Percentiles rank a stretch among this genome's conserved stretches.
Conservation (phyloP, 371 early-diverging fungal genomes). For the Dinochytrium kinnereticum region DNA sequence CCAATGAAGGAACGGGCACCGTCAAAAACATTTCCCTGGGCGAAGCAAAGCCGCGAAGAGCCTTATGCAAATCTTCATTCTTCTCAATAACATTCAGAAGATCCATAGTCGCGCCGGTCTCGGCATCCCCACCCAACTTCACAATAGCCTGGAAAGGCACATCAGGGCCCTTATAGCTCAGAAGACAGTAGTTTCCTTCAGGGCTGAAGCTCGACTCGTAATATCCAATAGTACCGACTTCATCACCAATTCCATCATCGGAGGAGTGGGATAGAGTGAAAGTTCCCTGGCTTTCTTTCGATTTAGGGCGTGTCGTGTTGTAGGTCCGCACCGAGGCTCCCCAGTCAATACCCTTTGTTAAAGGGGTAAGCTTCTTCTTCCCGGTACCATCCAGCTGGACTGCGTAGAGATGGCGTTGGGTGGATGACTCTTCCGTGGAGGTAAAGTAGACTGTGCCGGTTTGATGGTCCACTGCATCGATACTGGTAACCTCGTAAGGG, state of each 20-base stretch:
- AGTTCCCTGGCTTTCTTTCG: not conserved
- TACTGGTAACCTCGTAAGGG: constrained; percentile 79
- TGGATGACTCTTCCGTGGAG: constrained; percentile 70
- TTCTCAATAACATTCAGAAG: constrained; percentile 4
- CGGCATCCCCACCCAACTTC: constrained; percentile 10
- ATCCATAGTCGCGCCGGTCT: not conserved
- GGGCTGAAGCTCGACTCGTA: constrained; percentile 80
- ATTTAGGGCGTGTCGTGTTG: constrained; percentile 12
- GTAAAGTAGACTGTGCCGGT: constrained; percentile 63
- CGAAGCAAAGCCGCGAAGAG: constrained; percentile 13
- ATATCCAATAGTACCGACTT: constrained; percentile 58
- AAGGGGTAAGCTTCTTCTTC: constrained; percentile 57
- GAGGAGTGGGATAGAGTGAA: not conserved
- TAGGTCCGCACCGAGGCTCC: constrained; percentile 16
- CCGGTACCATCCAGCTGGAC: constrained; percentile 54
- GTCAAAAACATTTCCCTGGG: constrained; percentile 20
- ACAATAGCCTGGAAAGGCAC: constrained; percentile 68
- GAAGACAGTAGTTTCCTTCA: constrained; percentile 71
- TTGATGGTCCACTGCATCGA: constrained; percentile 61
- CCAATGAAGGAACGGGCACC: constrained; percentile 8
- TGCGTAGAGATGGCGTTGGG: constrained; percentile 79
- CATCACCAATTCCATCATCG: constrained; percentile 19
- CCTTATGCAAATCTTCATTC: constrained; percentile 12
- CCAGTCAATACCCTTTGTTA: constrained; percentile 28
- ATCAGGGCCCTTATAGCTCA: constrained; percentile 85